These are phyloP conservation scores for Naegleria gruberi DNA, from an alignment of 208 protist genomes.

Conservation along the genomic window DNA sequence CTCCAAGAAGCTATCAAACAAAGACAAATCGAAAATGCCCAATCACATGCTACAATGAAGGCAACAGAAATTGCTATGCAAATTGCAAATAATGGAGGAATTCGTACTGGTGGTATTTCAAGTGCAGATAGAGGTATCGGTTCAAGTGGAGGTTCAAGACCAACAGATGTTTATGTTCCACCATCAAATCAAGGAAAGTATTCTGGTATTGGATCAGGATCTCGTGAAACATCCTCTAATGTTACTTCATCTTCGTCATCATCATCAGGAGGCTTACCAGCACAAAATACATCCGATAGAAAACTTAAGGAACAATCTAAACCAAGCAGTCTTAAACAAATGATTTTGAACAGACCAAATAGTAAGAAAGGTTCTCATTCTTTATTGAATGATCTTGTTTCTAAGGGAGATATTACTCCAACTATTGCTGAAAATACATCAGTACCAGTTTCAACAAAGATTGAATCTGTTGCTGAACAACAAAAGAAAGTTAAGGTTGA, in stretches of 20 bases:
- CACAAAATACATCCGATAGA: background rate
- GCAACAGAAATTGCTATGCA: background rate
- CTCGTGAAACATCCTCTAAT: background rate
- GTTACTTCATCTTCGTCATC: background rate
- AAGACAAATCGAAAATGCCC: background rate
- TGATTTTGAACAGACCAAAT: constrained; percentile 2
- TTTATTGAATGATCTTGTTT: background rate
- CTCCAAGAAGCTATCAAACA: constrained; percentile 53
- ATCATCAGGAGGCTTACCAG: no score
- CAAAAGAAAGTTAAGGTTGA: background rate
- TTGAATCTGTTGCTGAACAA: background rate
- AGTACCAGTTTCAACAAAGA: background rate
- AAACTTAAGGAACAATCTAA: background rate
- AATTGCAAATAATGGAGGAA: background rate
- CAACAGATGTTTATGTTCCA: background rate
- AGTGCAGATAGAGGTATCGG: background rate
- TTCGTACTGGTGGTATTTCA: background rate
- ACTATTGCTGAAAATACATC: background rate
- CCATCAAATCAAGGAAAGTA: background rate
- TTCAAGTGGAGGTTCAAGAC: background rate
- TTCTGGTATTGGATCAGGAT: background rate
- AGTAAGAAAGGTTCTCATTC: background rate
- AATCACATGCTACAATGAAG: no score
- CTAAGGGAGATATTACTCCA: background rate
- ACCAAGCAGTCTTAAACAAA: background rate